Percentiles rank a stretch among this genome's conserved stretches.
phyloP scores from a whole-genome alignment of 78 protist genomes.

The Capsaspora owczarzaki region DNA sequence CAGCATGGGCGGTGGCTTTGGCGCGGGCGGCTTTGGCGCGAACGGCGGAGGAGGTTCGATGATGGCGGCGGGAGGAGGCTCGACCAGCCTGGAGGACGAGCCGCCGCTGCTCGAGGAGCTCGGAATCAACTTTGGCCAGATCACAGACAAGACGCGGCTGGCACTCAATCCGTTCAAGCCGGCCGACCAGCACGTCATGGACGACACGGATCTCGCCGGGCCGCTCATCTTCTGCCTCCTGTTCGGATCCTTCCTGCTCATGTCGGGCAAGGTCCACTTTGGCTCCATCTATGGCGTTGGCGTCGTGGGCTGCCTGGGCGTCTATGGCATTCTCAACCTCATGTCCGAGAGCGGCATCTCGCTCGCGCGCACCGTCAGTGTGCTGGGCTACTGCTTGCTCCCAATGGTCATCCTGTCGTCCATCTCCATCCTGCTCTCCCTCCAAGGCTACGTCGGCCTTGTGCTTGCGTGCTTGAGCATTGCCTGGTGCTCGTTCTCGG shows the following conservation, averaged over 20 bases:
- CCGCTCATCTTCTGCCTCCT: constrained; percentile 72
- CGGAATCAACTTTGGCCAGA: constrained; percentile 64
- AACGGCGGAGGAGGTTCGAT: too few relatives aligned
- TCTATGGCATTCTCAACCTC: constrained; percentile 34
- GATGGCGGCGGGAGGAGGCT: too few relatives aligned
- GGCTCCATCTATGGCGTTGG: constrained; percentile 86
- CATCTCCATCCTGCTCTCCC: constrained; percentile 31
- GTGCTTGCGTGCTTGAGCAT: constrained; percentile 34
- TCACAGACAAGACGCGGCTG: constrained; percentile 33
- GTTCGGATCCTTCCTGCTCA: constrained; percentile 62
- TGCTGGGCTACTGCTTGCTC: constrained; percentile 83
- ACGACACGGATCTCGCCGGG: constrained; percentile 87
- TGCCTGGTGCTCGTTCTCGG: constrained; percentile 70
- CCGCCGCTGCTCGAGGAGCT: constrained; percentile 33
- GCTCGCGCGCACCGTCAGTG: constrained; percentile 39
- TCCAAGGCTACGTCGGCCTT: constrained; percentile 41
- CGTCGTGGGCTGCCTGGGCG: constrained; percentile 62
- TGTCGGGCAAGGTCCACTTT: constrained; percentile 81
- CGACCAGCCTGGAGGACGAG: too few relatives aligned
- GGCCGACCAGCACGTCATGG: constrained; percentile 60
- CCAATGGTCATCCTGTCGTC: constrained; percentile 80
- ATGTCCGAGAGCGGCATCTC: constrained; percentile 49
- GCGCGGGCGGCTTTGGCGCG: too few relatives aligned
- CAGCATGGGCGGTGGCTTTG: too few relatives aligned
- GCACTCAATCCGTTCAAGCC: constrained; percentile 63